Evolutionary conservation across 1,284 basidiomycete species (phyloP), one percentile per base, ranked within the genome.

Genomic region (Cryptococcus sp.): DNA sequence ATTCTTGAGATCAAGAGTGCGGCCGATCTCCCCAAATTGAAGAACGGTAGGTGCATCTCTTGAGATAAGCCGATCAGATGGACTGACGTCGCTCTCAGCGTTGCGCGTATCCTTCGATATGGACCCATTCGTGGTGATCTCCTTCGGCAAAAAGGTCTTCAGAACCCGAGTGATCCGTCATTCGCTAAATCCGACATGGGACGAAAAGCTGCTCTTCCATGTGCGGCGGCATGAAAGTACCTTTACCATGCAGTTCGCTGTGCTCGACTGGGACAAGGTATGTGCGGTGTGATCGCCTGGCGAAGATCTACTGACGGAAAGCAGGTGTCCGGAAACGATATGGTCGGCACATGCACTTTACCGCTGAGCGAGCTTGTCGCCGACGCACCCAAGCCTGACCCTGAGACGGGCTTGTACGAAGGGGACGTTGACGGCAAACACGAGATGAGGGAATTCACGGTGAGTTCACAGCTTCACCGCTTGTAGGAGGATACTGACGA

Each of bases 101-200:
- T 56, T 79, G 11, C 67, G 71, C 20, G 65, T 77, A 19, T 69
- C 71, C 5, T 77, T 71, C 51, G 94, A 98, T 73, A 98, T 98
- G 93, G 93, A 99, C 70, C 93, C 93, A 0, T 98, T 97, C 71
- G 90, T 93, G 16, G 93, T 99, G 65, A 86, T 94, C 65, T 93
- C 91, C 2, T 98, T 99, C 67, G 91, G 93, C 40, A 94, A 95
- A 80, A 97, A 97, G 78, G 91, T 98, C 11, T 98, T 97, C 80
- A 85, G 94, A 3, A 97, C 93, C 0, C 87, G 92, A 47, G 88
- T 93, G 27, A 88, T 93, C 61, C 85, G 91, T 11, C 91, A 94
- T 75, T 89, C 87, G 15, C 85, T 93, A 61, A 93, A 91, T 74
- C 95, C 95, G 0, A 83, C 84, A 0, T 99, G 94, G 92, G 90